Conservation (phyloP, 1,284 basidiomycete genomes). For the Polyporus tsugae region DNA sequence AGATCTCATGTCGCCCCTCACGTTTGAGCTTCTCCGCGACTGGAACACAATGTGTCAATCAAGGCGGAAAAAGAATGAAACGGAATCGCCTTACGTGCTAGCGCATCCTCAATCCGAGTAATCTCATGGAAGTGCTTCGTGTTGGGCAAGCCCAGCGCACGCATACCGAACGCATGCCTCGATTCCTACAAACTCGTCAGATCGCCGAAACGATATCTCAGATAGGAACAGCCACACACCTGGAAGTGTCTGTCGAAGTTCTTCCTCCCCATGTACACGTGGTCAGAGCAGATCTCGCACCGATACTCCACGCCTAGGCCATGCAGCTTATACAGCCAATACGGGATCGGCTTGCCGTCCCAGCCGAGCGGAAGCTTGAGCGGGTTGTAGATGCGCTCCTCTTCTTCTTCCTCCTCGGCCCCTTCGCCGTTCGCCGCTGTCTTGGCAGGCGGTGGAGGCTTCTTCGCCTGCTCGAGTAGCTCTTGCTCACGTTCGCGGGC, state of each 20-base stretch:
- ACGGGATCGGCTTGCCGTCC: constrained; percentile 99
- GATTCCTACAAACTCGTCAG: constrained; percentile 69
- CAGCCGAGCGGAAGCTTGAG: constrained; percentile 97
- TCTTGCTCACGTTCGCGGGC: constrained; percentile 97
- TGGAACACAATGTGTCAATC: constrained; percentile 42
- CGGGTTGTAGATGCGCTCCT: constrained; percentile 97
- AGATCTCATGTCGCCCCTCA: constrained; percentile 91
- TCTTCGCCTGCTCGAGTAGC: constrained; percentile 82
- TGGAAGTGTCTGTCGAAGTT: constrained; percentile 96
- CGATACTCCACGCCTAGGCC: constrained; percentile 97
- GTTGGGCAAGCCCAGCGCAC: constrained; percentile 95
- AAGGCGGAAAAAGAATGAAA: constrained; percentile 1
- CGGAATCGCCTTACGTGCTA: constrained; percentile 76
- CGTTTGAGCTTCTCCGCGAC: constrained; percentile 96
- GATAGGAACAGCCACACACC: constrained; percentile 44
- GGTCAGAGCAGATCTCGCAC: constrained; percentile 98
- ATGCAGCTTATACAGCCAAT: constrained; percentile 98
- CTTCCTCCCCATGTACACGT: constrained; percentile 96
- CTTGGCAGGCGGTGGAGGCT: constrained; percentile 59
- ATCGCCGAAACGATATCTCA: background rate
- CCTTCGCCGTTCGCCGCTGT: constrained; percentile 54
- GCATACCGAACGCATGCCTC: constrained; percentile 98
- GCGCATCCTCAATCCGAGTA: constrained; percentile 95
- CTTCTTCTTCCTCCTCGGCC: constrained; percentile 91
- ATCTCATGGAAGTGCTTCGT: constrained; percentile 99